Percentiles rank a stretch among this genome's conserved stretches.
Evolutionary conservation across 208 protist species (phyloP).

Genomic region (Trypanosoma brucei): DNA sequence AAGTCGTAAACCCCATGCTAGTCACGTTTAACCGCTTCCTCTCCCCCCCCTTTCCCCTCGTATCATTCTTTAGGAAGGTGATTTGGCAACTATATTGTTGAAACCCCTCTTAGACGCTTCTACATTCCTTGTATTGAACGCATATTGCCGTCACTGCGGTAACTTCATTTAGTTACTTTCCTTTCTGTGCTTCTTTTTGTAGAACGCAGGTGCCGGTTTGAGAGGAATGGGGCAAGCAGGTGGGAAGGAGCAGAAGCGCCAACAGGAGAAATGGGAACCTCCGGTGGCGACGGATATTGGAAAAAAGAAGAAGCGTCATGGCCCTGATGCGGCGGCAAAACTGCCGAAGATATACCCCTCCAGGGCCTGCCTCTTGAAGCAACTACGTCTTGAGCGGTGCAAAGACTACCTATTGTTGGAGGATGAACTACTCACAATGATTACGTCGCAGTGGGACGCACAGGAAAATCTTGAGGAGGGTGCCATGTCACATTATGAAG

Average conservation of each 20-base stretch:
- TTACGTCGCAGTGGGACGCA: conserved; percentile 70
- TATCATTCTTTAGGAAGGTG: too few species aligned
- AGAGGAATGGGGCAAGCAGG: conserved; percentile 64
- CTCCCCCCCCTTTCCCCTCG: too few species aligned
- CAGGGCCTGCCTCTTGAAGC: conserved; percentile 96
- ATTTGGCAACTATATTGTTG: too few species aligned
- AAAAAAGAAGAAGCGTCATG: conserved; percentile 86
- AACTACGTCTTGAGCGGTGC: conserved; percentile 97
- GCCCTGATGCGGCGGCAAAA: conserved; percentile 69
- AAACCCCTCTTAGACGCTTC: too few species aligned
- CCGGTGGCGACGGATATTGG: conserved; percentile 92
- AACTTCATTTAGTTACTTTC: not conserved
- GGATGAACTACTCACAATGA: conserved; percentile 97
- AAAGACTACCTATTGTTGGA: conserved; percentile 99
- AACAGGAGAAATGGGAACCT: conserved; percentile 92
- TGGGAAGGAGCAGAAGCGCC: conserved; percentile 41
- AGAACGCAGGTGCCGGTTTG: not conserved
- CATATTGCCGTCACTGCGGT: too few species aligned
- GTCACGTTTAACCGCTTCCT: too few species aligned
- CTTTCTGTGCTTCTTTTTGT: conserved; percentile 5
- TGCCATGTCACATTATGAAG: conserved; percentile 83
- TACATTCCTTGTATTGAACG: too few species aligned
- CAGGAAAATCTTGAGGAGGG: conserved; percentile 81
- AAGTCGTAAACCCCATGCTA: too few species aligned
- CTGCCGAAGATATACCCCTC: conserved; percentile 92